phyloP scores from a whole-genome alignment of 2,329 filamentous ascomycete genomes.

The Ophiocordyceps australis region DNA sequence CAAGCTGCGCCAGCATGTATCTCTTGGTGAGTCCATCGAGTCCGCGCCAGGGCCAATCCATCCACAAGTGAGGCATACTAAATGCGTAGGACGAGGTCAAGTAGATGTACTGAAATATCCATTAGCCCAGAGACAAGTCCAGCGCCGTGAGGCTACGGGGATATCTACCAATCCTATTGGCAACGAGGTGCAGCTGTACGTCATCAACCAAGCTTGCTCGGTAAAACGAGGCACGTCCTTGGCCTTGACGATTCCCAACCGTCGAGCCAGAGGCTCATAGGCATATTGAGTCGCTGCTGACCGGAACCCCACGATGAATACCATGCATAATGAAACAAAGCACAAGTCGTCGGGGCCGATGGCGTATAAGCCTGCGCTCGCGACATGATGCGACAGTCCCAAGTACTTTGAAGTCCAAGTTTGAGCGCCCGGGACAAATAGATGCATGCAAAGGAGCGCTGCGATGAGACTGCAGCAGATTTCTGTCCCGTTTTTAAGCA shows the following conservation, averaged over 20 bases:
- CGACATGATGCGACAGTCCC: conserved; percentile 65
- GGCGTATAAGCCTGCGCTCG: conserved; percentile 48
- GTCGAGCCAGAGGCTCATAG: conserved; percentile 56
- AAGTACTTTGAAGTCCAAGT: conserved; percentile 72
- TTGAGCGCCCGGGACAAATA: conserved; percentile 63
- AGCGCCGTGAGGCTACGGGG: neutral
- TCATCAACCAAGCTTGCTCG: conserved; percentile 79
- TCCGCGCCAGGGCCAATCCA: conserved; percentile 65
- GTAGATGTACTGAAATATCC: conserved; percentile 52
- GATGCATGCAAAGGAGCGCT: conserved; percentile 63
- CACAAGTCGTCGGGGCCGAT: conserved; percentile 64
- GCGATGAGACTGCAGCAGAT: conserved; percentile 53
- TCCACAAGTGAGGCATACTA: conserved; percentile 65
- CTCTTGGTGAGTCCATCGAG: conserved; percentile 63
- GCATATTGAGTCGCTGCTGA: conserved; percentile 75
- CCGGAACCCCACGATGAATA: conserved; percentile 73
- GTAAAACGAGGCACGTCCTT: conserved; percentile 72
- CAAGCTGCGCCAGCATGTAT: conserved; percentile 80
- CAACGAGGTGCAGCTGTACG: conserved; percentile 74
- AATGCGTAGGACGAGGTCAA: conserved; percentile 62
- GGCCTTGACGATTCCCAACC: conserved; percentile 50
- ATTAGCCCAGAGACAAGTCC: neutral
- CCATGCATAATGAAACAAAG: conserved; percentile 58
- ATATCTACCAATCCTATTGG: conserved; percentile 53
- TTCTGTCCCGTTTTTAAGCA: too few relatives aligned